A percentile compares a stretch with the other conserved stretches of the same genome.
phyloP scores from a whole-genome alignment of 106 monocot species.

The Hemerocallis citrina region DNA sequence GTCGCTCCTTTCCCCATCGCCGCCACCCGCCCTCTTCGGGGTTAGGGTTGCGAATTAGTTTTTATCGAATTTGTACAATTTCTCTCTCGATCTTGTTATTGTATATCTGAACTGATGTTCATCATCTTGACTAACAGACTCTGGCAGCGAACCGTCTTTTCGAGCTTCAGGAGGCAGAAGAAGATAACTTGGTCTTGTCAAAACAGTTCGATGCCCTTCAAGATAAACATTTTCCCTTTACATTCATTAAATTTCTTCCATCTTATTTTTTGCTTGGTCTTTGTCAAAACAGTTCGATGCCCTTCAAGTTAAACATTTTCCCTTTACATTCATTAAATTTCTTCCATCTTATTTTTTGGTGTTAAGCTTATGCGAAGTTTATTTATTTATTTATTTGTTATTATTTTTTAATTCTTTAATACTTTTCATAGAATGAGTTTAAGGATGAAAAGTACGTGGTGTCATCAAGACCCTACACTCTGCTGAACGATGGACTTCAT shows the following conservation, averaged over 20 bases:
- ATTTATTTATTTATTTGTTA: neutral
- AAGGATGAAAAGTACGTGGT: slow-evolving; percentile 78
- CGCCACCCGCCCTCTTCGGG: too few relatives aligned
- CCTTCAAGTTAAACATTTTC: too few relatives aligned
- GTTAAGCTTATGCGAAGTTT: slow-evolving; percentile 1
- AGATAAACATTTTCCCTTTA: slow-evolving; percentile 24
- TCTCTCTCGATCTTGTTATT: too few relatives aligned
- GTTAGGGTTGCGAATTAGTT: too few relatives aligned
- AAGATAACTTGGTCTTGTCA: slow-evolving; percentile 58
- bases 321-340: too few relatives aligned
- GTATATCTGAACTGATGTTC: too few relatives aligned
- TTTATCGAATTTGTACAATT: too few relatives aligned
- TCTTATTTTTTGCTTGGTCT: slow-evolving; percentile 11
- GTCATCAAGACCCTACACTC: slow-evolving; percentile 55
- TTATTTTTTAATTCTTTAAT: too few relatives aligned
- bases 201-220: slow-evolving; percentile 76
- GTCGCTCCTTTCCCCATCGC: too few relatives aligned
- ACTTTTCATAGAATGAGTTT: slow-evolving; percentile 59
- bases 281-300: too few relatives aligned
- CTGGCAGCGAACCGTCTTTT: slow-evolving; percentile 66
- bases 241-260: neutral
- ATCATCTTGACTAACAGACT: slow-evolving; percentile 36
- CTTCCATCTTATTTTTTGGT: too few relatives aligned
- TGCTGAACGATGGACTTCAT: slow-evolving; percentile 60
- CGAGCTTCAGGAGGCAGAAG: slow-evolving; percentile 84